Percentiles rank a stretch among this genome's conserved stretches.
Conservation (phyloP, 768 basidiomycete species). For the Hygrophorus pudorinus region DNA sequence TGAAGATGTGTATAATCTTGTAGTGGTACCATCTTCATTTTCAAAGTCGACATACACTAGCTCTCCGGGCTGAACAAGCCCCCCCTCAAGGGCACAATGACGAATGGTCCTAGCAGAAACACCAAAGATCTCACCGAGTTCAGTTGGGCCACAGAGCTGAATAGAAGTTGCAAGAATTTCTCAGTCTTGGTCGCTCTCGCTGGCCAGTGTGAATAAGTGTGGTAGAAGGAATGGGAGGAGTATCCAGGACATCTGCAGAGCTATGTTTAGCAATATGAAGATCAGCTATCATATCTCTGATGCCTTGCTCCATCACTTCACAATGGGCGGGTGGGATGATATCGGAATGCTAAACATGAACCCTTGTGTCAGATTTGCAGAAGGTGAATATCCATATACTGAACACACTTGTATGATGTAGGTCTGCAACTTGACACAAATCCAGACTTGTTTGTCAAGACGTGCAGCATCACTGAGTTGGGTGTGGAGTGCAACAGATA, state of each 20-base stretch:
- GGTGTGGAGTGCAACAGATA: slow-evolving; percentile 6
- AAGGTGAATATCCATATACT: too few species aligned
- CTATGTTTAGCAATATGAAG: slow-evolving; percentile 5
- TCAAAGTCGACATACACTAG: slow-evolving; percentile 12
- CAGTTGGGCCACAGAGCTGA: slow-evolving; percentile 13
- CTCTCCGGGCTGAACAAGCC: slow-evolving; percentile 12
- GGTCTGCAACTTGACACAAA: too few species aligned
- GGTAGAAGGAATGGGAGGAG: not conserved
- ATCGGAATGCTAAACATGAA: too few species aligned
- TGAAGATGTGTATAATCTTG: slow-evolving; percentile 9
- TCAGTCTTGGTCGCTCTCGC: slow-evolving; percentile 15
- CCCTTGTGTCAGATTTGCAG: too few species aligned
- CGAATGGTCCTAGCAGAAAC: slow-evolving; percentile 15
- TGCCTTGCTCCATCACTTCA: slow-evolving; percentile 9
- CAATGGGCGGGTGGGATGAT: slow-evolving; percentile 2
- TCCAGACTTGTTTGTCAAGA: not conserved
- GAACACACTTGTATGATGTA: too few species aligned
- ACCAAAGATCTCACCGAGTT: slow-evolving; percentile 13
- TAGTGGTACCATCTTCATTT: slow-evolving; percentile 5
- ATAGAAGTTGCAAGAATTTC: slow-evolving; percentile 14
- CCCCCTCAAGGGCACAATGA: slow-evolving; percentile 17
- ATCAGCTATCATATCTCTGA: too few species aligned
- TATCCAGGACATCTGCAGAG: slow-evolving; percentile 8
- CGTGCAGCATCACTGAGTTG: slow-evolving; percentile 5
- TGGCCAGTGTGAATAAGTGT: slow-evolving; percentile 7